Percentiles rank a stretch among this genome's conserved stretches.
Evolutionary conservation across 2,329 filamentous ascomycete species (phyloP).

Genomic region (Tolypocladium tundrense): DNA sequence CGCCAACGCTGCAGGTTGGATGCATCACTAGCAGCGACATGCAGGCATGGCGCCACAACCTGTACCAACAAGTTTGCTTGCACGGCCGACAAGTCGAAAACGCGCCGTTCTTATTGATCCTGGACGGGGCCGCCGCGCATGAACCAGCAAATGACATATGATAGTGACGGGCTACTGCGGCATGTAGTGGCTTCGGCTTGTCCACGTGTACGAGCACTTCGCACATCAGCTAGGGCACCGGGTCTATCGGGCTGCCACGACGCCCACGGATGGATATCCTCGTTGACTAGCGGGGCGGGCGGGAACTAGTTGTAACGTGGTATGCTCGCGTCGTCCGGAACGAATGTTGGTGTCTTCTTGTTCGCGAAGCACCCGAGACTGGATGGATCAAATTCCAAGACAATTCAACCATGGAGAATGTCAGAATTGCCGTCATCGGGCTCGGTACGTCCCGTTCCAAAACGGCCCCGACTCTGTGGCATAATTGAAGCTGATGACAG

Average conservation of each 20-base stretch:
- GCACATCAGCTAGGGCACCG: neutral
- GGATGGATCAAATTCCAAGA: neutral
- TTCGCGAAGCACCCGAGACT: neutral
- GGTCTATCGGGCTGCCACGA: neutral
- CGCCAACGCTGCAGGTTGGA: neutral
- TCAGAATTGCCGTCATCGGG: conserved; percentile 15
- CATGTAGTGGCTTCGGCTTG: neutral
- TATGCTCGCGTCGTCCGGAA: neutral
- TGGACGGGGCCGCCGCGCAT: neutral
- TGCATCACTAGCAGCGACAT: neutral
- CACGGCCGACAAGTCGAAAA: neutral
- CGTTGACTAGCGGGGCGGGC: neutral
- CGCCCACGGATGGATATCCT: neutral
- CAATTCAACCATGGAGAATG: neutral
- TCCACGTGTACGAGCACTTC: neutral
- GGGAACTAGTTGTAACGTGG: neutral
- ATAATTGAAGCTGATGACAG: neutral
- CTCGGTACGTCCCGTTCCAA: conserved; percentile 10
- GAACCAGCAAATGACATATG: neutral
- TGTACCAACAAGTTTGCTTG: neutral
- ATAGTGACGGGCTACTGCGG: neutral
- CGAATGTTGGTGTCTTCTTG: neutral
- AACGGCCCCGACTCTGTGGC: neutral
- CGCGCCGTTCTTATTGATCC: neutral
- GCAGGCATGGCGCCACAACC: neutral